Conservation (phyloP, 2,329 filamentous ascomycete species). For the Dactylellina drechsleri region DNA sequence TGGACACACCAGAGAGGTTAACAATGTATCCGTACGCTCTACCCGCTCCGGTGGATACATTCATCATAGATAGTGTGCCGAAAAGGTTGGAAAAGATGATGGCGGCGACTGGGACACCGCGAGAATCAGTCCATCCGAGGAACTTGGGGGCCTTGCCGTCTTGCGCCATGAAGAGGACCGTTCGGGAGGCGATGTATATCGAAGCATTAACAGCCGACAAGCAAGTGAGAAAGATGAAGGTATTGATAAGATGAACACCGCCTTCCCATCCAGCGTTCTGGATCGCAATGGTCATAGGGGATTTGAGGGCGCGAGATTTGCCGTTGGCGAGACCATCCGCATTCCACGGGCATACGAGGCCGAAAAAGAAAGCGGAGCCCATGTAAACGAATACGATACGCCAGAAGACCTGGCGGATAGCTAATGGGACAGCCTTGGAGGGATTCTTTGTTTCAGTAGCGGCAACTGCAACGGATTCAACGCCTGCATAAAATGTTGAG, state of each 20-base stretch:
- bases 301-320: conserved; percentile 72
- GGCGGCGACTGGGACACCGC: conserved; percentile 42
- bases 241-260: conserved; percentile 75
- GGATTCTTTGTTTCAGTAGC: conserved; percentile 80
- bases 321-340: conserved; percentile 72
- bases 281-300: conserved; percentile 78
- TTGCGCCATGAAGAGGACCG: conserved; percentile 49
- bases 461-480: conserved; percentile 80
- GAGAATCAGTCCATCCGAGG: conserved; percentile 45
- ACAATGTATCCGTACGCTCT: conserved; percentile 76
- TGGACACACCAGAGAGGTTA: conserved; percentile 53
- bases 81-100: conserved; percentile 50
- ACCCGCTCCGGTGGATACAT: conserved; percentile 73
- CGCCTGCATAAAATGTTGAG: conserved; percentile 76
- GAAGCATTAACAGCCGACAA: conserved; percentile 46
- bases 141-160: conserved; percentile 51
- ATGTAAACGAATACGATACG: conserved; percentile 75
- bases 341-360: conserved; percentile 77
- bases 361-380: conserved; percentile 78
- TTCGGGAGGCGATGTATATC: conserved; percentile 53
- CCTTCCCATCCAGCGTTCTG: conserved; percentile 78
- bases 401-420: conserved; percentile 79
- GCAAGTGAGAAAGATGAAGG: conserved; percentile 50
- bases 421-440: conserved; percentile 75
- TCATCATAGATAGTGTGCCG: conserved; percentile 69